Evolutionary conservation across 768 basidiomycete species (phyloP), one percentile per base, ranked within the genome.

Genomic region (Hericium coralloides): DNA sequence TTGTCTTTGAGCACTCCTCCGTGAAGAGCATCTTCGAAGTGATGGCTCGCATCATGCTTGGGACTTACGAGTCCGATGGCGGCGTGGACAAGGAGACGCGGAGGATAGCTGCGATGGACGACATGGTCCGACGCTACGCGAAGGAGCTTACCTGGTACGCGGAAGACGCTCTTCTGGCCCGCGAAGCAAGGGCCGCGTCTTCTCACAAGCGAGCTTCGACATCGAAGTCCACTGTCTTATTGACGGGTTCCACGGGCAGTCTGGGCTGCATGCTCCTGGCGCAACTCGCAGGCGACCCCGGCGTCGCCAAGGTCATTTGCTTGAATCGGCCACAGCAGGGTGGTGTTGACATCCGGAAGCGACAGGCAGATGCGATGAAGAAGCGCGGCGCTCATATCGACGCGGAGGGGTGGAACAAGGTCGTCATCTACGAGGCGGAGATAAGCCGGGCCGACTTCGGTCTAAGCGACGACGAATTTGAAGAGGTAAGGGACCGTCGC

Each of bases 221-320:
- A 8, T 45, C 43, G 20, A 61, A 62, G 22, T 61, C 63, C 20
- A 67, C 69, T 14, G 67, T 72, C 12, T 58, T 74, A 3, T 55
- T 74, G 49, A 74, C 73, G 1, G 73, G 73, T 49, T 73, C 73
- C 2, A 73, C 73, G 9, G 73, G 72, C 37, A 72, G 70, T 43
- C 59, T 74, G 6, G 73, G 73, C 2, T 70, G 68, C 49, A 66
- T 69, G 59, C 65, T 72, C 17, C 62, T 74, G 2, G 63, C 69
- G 14, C 59, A 62, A 2, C 60, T 74, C 23, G 65, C 66, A 7
- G 55, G 54, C 22, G 66, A 70, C 57, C 63, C 65, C 2, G 51
- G 38, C 3, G 64, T 72, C n/a, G 57, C 60, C 12, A 66, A 66
- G 49, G 62, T 73, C 25, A 65, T 71, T 10, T 71, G 71, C 48